A percentile compares a stretch with the other conserved stretches of the same genome.
Conservation (phyloP, 2,329 filamentous ascomycete genomes). For the Botrytis sinoallii region DNA sequence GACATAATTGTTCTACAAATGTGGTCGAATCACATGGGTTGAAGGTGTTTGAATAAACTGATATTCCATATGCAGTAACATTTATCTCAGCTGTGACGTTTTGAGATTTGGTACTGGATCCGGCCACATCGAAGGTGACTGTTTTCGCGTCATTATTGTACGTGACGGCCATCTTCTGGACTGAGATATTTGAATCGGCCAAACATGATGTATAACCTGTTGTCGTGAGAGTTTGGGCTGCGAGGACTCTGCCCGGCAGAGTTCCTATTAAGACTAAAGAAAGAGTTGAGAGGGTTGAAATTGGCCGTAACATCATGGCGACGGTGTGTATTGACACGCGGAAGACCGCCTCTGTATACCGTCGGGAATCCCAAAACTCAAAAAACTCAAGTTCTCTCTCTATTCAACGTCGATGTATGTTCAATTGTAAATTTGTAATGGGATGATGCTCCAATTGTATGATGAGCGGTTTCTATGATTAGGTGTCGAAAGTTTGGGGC, state of each 20-base stretch:
- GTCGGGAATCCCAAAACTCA: conserved; percentile 5
- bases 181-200: conserved; percentile 57
- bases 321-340: conserved; percentile 19
- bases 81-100: conserved; percentile 68
- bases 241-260: conserved; percentile 48
- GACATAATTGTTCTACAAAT: conserved; percentile 73
- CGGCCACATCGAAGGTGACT: conserved; percentile 78
- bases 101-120: conserved; percentile 68
- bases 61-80: conserved; percentile 62
- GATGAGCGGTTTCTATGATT: conserved; percentile 13
- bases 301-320: conserved; percentile 35
- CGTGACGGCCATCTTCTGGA: conserved; percentile 71
- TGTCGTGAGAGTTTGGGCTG: conserved; percentile 72
- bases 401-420: conserved; percentile 1
- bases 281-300: conserved; percentile 31
- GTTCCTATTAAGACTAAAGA: conserved; percentile 34
- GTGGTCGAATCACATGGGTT: conserved; percentile 73
- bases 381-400: not conserved
- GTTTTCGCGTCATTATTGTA: conserved; percentile 74
- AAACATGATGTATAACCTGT: conserved; percentile 75
- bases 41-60: conserved; percentile 76
- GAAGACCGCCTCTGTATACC: conserved; percentile 13
- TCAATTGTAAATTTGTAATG: conserved; percentile 4
- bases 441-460: conserved; percentile 1
- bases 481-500: conserved; percentile 13